Evolutionary conservation across 345 rosid genomes (phyloP).

Genomic region (Brassica juncea): DNA sequence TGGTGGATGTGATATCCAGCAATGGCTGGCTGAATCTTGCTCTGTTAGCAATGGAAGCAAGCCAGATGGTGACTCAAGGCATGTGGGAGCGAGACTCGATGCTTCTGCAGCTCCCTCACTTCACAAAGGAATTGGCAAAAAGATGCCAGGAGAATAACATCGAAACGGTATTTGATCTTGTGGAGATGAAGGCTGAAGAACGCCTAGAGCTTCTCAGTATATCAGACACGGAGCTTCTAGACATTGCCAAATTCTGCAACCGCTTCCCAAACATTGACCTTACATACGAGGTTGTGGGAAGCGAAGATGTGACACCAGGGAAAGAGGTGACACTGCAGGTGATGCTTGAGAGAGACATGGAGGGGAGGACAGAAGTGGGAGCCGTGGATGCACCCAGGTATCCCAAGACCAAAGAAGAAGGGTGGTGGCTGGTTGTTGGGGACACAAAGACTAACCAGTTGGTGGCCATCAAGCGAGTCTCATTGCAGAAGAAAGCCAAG

Average conservation of each 20-base stretch:
- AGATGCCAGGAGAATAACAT: slow-evolving; percentile 74
- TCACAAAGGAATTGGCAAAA: slow-evolving; percentile 75
- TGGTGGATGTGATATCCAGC: slow-evolving; percentile 90
- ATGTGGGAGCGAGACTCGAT: slow-evolving; percentile 90
- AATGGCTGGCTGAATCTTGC: slow-evolving; percentile 85
- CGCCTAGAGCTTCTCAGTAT: slow-evolving; percentile 77
- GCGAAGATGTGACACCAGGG: slow-evolving; percentile 52
- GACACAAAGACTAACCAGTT: slow-evolving; percentile 75
- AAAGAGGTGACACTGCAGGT: slow-evolving; percentile 65
- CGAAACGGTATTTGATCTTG: slow-evolving; percentile 74
- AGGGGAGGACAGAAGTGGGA: slow-evolving; percentile 78
- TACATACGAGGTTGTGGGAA: slow-evolving; percentile 59
- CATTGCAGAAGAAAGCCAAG: slow-evolving; percentile 69
- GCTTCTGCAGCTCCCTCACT: slow-evolving; percentile 88
- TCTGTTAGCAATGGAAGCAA: slow-evolving; percentile 84
- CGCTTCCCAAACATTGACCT: slow-evolving; percentile 81
- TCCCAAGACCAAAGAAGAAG: slow-evolving; percentile 86
- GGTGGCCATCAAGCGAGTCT: slow-evolving; percentile 71
- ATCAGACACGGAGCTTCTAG: slow-evolving; percentile 64
- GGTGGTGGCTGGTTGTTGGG: slow-evolving; percentile 95
- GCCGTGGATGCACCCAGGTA: slow-evolving; percentile 68
- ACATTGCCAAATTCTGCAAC: slow-evolving; percentile 80
- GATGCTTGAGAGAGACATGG: slow-evolving; percentile 69
- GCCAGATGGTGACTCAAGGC: slow-evolving; percentile 96
- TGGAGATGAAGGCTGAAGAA: slow-evolving; percentile 84